Conservation (phyloP, 768 basidiomycete species). For the Paxillus involutus region DNA sequence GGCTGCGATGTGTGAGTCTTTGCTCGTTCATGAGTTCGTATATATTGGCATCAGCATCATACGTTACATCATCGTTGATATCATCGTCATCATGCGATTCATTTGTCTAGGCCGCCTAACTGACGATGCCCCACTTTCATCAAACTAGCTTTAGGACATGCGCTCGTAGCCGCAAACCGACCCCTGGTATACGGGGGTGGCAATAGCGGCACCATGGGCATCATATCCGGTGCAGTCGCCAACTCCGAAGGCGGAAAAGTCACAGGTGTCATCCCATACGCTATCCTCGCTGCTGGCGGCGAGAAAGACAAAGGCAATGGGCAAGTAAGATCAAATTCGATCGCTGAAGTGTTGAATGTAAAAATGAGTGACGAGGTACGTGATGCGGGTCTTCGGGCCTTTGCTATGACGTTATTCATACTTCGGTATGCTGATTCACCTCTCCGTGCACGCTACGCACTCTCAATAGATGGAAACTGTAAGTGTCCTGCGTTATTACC, state of each 20-base stretch:
- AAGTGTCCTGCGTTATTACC: conserved; percentile 1
- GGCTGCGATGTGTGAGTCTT: conserved; percentile 68
- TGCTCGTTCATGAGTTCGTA: not conserved
- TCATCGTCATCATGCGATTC: not conserved
- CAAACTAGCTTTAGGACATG: conserved; percentile 64
- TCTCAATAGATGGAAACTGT: conserved; percentile 32
- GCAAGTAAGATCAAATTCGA: conserved; percentile 15
- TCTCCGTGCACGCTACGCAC: not conserved
- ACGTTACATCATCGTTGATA: not conserved
- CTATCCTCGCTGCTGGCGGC: conserved; percentile 68
- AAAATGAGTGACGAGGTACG: conserved; percentile 35
- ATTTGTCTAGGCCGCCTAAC: conserved; percentile 6
- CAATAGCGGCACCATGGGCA: conserved; percentile 81
- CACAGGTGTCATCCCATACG: conserved; percentile 76
- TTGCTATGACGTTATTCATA: not conserved
- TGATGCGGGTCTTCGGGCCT: not conserved
- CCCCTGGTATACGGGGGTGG: conserved; percentile 90
- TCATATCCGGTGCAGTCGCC: conserved; percentile 65
- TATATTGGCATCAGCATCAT: not conserved
- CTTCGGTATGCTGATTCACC: conserved; percentile 10
- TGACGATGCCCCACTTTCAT: not conserved
- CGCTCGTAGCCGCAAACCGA: conserved; percentile 58
- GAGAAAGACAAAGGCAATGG: conserved; percentile 50
- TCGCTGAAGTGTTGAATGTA: conserved; percentile 29
- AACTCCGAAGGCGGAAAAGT: conserved; percentile 63